Conservation (phyloP, 306 rosid genomes). For the Parietaria judaica region DNA sequence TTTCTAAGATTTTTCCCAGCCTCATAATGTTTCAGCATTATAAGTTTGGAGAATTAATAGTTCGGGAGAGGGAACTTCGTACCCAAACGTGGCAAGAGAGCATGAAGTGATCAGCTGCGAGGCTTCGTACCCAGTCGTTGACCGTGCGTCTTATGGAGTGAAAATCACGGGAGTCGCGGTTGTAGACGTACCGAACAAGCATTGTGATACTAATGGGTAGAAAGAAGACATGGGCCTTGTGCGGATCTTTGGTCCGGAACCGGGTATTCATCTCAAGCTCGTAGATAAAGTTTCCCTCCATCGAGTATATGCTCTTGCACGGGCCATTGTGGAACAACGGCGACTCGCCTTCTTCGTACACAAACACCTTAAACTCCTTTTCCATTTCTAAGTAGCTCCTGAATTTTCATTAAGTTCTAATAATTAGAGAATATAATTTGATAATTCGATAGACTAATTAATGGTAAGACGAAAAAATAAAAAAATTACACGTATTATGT, state of each 20-base stretch:
- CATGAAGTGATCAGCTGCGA: constrained; percentile 82
- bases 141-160: constrained; percentile 55
- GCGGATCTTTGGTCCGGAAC: constrained; percentile 60
- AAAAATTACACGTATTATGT: too few species aligned
- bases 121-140: constrained; percentile 77
- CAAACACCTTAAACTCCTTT: constrained; percentile 60
- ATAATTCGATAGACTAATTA: background rate
- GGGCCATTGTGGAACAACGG: constrained; percentile 90
- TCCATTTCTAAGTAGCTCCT: constrained; percentile 97
- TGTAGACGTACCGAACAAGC: constrained; percentile 72
- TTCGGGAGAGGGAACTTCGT: background rate
- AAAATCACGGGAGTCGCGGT: constrained; percentile 58
- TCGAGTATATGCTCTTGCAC: constrained; percentile 84
- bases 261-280: constrained; percentile 57
- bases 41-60: too few species aligned
- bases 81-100: constrained; percentile 97
- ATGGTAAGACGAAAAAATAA: too few species aligned
- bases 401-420: background rate
- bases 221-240: constrained; percentile 72
- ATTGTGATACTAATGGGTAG: constrained; percentile 76
- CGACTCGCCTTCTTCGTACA: constrained; percentile 84
- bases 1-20: too few species aligned
- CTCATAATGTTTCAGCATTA: too few species aligned
- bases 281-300: constrained; percentile 81
- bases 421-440: background rate